Percentiles rank a stretch among this genome's conserved stretches.
phyloP scores from a whole-genome alignment of 2,329 filamentous ascomycete genomes.

The Pochonia chlamydosporia region DNA sequence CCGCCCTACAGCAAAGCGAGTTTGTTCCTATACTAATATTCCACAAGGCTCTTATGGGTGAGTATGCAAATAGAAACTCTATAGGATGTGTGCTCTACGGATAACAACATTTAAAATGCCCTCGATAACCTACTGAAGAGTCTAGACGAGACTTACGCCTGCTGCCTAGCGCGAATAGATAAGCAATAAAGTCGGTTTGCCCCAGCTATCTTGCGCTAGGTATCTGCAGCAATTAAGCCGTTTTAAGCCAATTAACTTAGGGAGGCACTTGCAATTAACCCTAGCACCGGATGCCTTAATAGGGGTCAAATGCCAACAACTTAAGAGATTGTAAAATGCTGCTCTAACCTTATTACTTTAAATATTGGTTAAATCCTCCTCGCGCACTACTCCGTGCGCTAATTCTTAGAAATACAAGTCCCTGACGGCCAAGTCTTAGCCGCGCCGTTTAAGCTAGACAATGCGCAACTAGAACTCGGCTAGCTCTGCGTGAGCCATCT shows the following conservation, averaged over 20 bases:
- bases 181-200: not conserved
- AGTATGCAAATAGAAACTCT: constrained; percentile 4
- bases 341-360: not conserved
- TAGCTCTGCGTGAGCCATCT: not conserved
- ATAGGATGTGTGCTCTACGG: constrained; percentile 1
- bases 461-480: not conserved
- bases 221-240: not conserved
- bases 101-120: not conserved
- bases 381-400: not conserved
- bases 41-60: not conserved
- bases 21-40: not conserved
- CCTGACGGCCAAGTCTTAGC: not conserved
- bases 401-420: not conserved
- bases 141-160: not conserved
- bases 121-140: constrained; percentile 1
- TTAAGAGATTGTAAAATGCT: constrained; percentile 1
- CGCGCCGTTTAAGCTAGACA: not conserved
- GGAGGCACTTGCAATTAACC: constrained; percentile 1
- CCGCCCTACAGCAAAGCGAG: not conserved
- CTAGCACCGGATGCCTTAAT: not conserved
- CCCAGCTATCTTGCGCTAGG: not conserved
- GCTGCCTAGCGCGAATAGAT: not conserved
- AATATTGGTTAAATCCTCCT: not conserved
- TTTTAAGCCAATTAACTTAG: not conserved
- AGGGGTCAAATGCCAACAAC: not conserved